Evolutionary conservation across 148 eudicot genomes (phyloP).

Genomic region (Silene latifolia): DNA sequence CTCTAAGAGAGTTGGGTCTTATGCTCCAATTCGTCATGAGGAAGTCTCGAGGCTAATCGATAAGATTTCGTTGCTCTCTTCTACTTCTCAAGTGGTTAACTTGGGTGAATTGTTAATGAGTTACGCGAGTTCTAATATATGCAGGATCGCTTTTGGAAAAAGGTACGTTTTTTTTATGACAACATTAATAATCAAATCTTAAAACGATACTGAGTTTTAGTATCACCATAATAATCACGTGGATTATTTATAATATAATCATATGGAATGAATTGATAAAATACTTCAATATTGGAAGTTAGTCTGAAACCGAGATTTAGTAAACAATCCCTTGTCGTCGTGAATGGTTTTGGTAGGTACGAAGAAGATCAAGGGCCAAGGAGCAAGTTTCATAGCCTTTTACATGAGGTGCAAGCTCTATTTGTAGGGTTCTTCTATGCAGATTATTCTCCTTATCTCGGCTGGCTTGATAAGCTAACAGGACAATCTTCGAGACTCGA

Average conservation of each 20-base stretch:
- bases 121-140: not conserved
- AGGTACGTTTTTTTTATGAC: not conserved
- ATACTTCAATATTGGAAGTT: no score
- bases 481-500: not conserved
- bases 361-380: slow-evolving; percentile 8
- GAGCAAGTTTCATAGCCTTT: not conserved
- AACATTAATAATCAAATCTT: not conserved
- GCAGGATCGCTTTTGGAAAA: slow-evolving; percentile 4
- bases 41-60: not conserved
- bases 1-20: slow-evolving; percentile 13
- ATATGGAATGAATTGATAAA: no score
- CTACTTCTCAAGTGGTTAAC: not conserved
- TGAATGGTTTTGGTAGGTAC: not conserved
- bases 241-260: no score
- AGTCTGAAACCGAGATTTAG: no score
- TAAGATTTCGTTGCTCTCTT: not conserved
- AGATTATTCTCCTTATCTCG: slow-evolving; percentile 4
- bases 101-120: slow-evolving; percentile 13
- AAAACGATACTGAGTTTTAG: no score
- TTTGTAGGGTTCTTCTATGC: slow-evolving; percentile 4
- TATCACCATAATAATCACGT: no score
- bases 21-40: not conserved
- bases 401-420: slow-evolving; percentile 8
- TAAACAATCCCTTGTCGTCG: not conserved
- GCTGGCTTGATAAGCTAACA: slow-evolving; percentile 12